phyloP scores from a whole-genome alignment of 2,329 filamentous ascomycete species.

The Xylariomycetidae sp. region DNA sequence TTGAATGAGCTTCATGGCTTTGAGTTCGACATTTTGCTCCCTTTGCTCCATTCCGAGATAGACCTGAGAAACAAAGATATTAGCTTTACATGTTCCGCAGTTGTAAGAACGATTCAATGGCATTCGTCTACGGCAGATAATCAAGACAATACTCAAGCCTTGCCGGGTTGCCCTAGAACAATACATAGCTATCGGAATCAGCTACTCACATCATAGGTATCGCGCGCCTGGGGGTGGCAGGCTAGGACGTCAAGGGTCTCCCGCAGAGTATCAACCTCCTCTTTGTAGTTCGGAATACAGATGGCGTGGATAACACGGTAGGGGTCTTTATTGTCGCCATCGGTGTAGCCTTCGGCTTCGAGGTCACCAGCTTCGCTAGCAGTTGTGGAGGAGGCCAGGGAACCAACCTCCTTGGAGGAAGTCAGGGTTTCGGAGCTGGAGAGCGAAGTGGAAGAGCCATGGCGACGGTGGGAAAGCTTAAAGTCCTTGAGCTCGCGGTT shows the following conservation, averaged over 20 bases:
- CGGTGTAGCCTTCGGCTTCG: slow-evolving; percentile 42
- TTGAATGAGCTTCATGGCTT: slow-evolving; percentile 58
- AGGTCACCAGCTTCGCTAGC: slow-evolving; percentile 49
- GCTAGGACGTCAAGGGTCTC: slow-evolving; percentile 67
- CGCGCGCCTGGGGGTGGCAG: slow-evolving; percentile 58
- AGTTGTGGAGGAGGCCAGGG: slow-evolving; percentile 36
- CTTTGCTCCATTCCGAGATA: slow-evolving; percentile 71
- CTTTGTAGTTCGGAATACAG: slow-evolving; percentile 70
- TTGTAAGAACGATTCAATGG: too few species aligned
- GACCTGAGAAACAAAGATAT: too few species aligned
- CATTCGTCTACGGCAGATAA: too few species aligned
- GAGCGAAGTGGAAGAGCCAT: slow-evolving; percentile 49
- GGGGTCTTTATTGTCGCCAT: slow-evolving; percentile 37
- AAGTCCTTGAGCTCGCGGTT: slow-evolving; percentile 43
- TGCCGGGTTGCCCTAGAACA: too few species aligned
- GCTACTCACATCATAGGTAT: slow-evolving; percentile 63
- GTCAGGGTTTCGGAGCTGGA: slow-evolving; percentile 53
- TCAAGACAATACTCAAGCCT: too few species aligned
- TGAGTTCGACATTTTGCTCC: slow-evolving; percentile 55
- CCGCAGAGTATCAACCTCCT: slow-evolving; percentile 62
- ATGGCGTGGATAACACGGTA: slow-evolving; percentile 59
- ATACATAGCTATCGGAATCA: slow-evolving; percentile 3
- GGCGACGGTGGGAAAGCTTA: slow-evolving; percentile 43
- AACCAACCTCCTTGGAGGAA: slow-evolving; percentile 37
- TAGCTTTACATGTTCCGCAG: too few species aligned